A percentile compares a stretch with the other conserved stretches of the same genome.
phyloP scores from a whole-genome alignment of 495 filamentous ascomycete species.

The Aspergillus olivimuriae region DNA sequence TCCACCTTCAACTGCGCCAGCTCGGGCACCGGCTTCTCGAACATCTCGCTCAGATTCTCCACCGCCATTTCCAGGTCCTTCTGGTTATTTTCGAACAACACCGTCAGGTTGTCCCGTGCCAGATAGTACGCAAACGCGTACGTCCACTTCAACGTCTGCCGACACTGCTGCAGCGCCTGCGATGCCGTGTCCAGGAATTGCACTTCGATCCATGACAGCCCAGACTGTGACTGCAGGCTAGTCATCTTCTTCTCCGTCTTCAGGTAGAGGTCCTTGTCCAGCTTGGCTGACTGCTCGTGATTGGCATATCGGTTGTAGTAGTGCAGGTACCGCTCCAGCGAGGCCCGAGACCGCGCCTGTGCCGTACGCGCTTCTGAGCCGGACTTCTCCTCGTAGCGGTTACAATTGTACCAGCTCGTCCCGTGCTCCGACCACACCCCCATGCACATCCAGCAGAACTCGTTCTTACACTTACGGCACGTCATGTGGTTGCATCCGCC shows the following conservation, averaged over 20 bases:
- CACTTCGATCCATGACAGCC: slow-evolving; percentile 98
- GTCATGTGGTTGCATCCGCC: slow-evolving; percentile 99
- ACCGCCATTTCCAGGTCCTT: slow-evolving; percentile 97
- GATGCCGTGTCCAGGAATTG: slow-evolving; percentile 92
- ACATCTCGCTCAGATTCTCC: slow-evolving; percentile 92
- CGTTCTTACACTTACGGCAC: slow-evolving; percentile 94
- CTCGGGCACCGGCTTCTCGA: slow-evolving; percentile 87
- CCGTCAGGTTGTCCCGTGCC: slow-evolving; percentile 87
- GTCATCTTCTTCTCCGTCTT: slow-evolving; percentile 99
- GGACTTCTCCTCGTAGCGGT: slow-evolving; percentile 91
- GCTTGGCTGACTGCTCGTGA: slow-evolving; percentile 94
- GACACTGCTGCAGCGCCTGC: slow-evolving; percentile 88
- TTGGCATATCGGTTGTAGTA: slow-evolving; percentile 99
- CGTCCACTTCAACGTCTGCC: slow-evolving; percentile 97
- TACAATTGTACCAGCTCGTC: slow-evolving; percentile 99
- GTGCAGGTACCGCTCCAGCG: slow-evolving; percentile 88
- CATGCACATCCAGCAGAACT: slow-evolving; percentile 99
- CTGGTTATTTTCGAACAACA: slow-evolving; percentile 98
- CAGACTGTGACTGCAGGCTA: slow-evolving; percentile 81
- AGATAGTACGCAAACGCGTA: slow-evolving; percentile 98
- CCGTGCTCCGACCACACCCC: slow-evolving; percentile 97
- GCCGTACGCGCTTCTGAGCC: slow-evolving; percentile 82
- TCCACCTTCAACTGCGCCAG: slow-evolving; percentile 84
- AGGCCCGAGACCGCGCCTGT: slow-evolving; percentile 83
- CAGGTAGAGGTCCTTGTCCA: slow-evolving; percentile 90